A percentile compares a stretch with the other conserved stretches of the same genome.
phyloP scores from a whole-genome alignment of 75 land plant species.

The Ceratopteris richardii region DNA sequence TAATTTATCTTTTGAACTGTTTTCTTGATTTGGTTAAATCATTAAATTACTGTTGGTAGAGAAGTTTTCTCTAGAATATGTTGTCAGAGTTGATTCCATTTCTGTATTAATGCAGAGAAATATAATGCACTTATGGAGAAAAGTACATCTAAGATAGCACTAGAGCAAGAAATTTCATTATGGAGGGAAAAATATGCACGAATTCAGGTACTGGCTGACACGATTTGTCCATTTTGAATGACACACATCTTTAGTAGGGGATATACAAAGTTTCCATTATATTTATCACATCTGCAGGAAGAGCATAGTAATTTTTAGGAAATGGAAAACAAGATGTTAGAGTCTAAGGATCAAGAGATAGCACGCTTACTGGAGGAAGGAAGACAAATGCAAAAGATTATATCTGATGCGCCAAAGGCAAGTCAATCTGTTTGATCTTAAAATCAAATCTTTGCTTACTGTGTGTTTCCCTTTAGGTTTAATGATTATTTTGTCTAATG shows the following conservation, averaged over 20 bases:
- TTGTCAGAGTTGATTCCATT: too few relatives aligned
- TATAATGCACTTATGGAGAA: conserved; percentile 14
- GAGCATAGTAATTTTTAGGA: conserved; percentile 77
- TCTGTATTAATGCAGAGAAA: not conserved
- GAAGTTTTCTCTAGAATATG: too few relatives aligned
- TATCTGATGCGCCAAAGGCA: conserved; percentile 2
- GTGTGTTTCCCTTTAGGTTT: too few relatives aligned
- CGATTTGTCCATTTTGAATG: not conserved
- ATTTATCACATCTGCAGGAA: conserved; percentile 31
- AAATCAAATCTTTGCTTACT: too few relatives aligned
- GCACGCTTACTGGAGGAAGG: conserved; percentile 51
- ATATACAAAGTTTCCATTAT: not conserved
- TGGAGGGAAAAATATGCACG: conserved; percentile 28
- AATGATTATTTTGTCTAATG: too few relatives aligned
- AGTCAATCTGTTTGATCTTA: too few relatives aligned
- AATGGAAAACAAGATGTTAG: conserved; percentile 76
- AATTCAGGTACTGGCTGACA: conserved; percentile 33
- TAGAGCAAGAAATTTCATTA: conserved; percentile 35
- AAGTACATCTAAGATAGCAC: conserved; percentile 14
- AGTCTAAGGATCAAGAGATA: conserved; percentile 79
- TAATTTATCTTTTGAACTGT: too few relatives aligned
- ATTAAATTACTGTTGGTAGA: too few relatives aligned
- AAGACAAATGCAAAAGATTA: not conserved
- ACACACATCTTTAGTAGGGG: too few relatives aligned
- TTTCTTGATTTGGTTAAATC: too few relatives aligned